Conservation (phyloP, 306 rosid species). For the Oemleria cerasiformis region DNA sequence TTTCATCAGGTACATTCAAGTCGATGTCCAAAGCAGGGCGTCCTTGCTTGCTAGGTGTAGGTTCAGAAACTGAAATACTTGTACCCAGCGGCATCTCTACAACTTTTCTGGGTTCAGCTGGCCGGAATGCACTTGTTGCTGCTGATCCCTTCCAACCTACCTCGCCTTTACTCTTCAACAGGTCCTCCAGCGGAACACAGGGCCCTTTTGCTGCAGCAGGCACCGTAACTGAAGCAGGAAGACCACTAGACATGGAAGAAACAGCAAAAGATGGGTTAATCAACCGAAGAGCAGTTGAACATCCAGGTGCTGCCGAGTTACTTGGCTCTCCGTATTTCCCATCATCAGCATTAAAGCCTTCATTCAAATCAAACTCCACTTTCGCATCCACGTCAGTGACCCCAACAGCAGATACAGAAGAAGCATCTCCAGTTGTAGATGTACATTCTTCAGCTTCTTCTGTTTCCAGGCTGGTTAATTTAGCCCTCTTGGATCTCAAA, state of each 20-base stretch:
- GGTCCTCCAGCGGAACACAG: conserved; percentile 58
- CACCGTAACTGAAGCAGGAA: conserved; percentile 56
- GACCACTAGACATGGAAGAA: conserved; percentile 39
- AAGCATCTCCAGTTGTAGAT: conserved; percentile 54
- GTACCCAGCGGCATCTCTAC: conserved; percentile 35
- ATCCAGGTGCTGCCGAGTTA: conserved; percentile 32
- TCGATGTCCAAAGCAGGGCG: conserved; percentile 59
- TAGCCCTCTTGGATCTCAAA: conserved; percentile 32
- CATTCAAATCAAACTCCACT: conserved; percentile 70
- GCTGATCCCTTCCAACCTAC: conserved; percentile 86
- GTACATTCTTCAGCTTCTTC: conserved; percentile 69
- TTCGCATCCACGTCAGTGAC: conserved; percentile 44
- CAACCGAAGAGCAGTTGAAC: conserved; percentile 36
- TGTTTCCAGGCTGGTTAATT: conserved; percentile 36
- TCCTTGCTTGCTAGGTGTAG: conserved; percentile 34
- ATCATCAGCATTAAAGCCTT: conserved; percentile 62
- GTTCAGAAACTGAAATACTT: conserved; percentile 18
- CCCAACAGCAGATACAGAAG: conserved; percentile 46
- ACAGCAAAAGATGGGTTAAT: conserved; percentile 53
- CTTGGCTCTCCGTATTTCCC: conserved; percentile 46
- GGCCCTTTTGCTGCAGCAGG: conserved; percentile 72
- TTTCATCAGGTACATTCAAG: conserved; percentile 68
- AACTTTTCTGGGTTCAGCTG: conserved; percentile 74
- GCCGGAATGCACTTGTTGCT: conserved; percentile 86
- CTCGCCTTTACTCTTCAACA: conserved; percentile 60